These are phyloP conservation scores for Polymyxa betae DNA, from an alignment of 208 protist species.

Conservation along the genomic window DNA sequence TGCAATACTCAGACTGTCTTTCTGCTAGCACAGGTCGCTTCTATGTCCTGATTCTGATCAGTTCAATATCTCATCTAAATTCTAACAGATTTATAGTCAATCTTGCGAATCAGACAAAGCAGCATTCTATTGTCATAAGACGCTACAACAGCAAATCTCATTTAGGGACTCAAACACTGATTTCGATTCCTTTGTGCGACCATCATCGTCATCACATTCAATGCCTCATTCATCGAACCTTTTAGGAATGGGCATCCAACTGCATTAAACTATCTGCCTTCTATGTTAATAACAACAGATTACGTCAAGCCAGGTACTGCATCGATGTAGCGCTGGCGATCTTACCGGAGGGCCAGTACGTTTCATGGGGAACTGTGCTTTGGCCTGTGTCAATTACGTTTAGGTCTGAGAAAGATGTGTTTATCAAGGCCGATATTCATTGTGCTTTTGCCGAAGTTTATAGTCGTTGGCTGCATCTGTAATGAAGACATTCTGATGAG, in stretches of 20 bases:
- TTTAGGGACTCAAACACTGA: neutral
- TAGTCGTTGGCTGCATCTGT: neutral
- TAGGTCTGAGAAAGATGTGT: neutral
- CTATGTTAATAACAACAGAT: neutral
- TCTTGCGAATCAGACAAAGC: neutral
- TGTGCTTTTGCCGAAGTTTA: conserved; percentile 1
- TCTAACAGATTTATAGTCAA: neutral
- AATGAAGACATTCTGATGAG: neutral
- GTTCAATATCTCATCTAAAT: too few species aligned
- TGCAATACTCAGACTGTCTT: neutral
- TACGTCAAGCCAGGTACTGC: neutral
- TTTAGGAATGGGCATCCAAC: conserved; percentile 26
- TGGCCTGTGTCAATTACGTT: neutral
- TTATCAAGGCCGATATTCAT: neutral
- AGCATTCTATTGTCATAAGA: conserved; percentile 26
- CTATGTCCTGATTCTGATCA: too few species aligned
- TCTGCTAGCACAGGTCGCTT: neutral
- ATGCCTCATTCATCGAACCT: neutral
- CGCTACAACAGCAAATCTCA: neutral
- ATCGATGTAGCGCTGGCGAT: neutral
- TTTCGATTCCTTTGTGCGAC: neutral
- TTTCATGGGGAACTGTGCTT: neutral
- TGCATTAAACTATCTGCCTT: conserved; percentile 47
- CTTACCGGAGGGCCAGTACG: neutral
- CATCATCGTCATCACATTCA: neutral